Base-by-base conservation (phyloP, 192 early-diverging fungal species). In the Polychytrium aggregatum region DNA sequence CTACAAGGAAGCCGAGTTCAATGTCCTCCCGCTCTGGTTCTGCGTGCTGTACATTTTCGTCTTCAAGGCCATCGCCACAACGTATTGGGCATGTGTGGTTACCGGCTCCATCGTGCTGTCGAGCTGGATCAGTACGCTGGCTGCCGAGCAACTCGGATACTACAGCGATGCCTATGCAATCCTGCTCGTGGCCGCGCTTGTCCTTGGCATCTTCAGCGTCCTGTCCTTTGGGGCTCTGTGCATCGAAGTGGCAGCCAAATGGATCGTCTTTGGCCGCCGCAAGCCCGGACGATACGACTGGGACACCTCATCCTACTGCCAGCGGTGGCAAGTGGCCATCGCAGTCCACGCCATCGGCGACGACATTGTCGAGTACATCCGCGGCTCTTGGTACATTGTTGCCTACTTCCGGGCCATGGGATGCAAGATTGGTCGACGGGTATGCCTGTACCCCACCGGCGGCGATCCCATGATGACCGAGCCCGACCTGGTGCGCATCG, bases 391-490 rank as follows among this genome's bases (percentile, higher is more conserved):
- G 0, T 71, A 60, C 62, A 45, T 67, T 38, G 55, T 62, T 17
- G 3, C 39, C 44, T 71, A 59, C 48, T 71, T 71, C 56, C 61
- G 65, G 13, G 40, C 46, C 21, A 35, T 71, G 25, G 70, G 70
- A n/a, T 43, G 49, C 38, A 59, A 20, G 10, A 71, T 71, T 58
- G 70, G 70, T 18, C 38, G 52, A 24, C 29, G 51, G 37, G 63
- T 67, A 26, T 69, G 63, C 44, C 48, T 71, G 31, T 71, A 66
- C 43, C n/a, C n/a, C n/a, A 65, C 60, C 18, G 65, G 65, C 49
- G 70, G 62, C n/a, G 55, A 66, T 39, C 70, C 70, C n/a, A 68
- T 68, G 70, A 62, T 71, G 62, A 68, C 70, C 18, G 70, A 71
- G 47, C 59, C 70, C 11, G 70, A 71, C 37, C 45, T 71, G n/a